A percentile compares a stretch with the other conserved stretches of the same genome.
Evolutionary conservation across 768 basidiomycete genomes (phyloP).

Genomic region (Serpula lacrymans): DNA sequence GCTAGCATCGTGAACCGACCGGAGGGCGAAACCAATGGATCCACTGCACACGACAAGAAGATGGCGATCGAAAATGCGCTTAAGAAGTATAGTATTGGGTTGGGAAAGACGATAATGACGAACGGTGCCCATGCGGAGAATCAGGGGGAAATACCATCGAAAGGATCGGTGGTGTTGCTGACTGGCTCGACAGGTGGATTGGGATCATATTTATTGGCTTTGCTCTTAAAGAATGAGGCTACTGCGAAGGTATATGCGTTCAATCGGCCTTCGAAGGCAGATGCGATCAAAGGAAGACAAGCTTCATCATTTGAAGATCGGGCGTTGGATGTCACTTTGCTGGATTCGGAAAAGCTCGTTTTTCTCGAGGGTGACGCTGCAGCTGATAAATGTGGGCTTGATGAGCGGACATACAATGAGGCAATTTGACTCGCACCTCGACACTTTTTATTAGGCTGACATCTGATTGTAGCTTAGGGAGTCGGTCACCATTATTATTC

Average conservation of each 20-base stretch:
- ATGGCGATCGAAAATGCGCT: conserved; percentile 35
- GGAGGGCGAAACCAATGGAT: conserved; percentile 3
- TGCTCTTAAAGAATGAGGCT: conserved; percentile 17
- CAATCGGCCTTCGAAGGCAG: conserved; percentile 21
- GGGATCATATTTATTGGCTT: conserved; percentile 33
- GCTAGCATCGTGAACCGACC: not conserved
- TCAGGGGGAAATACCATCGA: not conserved
- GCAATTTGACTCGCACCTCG: conserved; percentile 16
- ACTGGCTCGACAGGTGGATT: conserved; percentile 44
- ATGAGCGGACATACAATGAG: conserved; percentile 22
- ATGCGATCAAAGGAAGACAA: conserved; percentile 24
- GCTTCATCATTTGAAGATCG: conserved; percentile 28
- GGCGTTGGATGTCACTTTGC: conserved; percentile 24
- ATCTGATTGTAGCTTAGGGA: conserved; percentile 11
- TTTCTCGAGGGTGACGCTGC: conserved; percentile 36
- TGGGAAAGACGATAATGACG: conserved; percentile 12
- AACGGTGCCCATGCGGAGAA: not conserved
- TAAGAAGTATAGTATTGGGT: conserved; percentile 31
- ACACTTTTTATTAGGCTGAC: not conserved
- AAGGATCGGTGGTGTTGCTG: conserved; percentile 26
- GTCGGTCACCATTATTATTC: conserved; percentile 27
- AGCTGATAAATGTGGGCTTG: conserved; percentile 25
- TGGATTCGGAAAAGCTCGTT: conserved; percentile 30
- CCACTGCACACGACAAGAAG: conserved; percentile 11
- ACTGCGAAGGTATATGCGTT: conserved; percentile 30